Percentiles rank a stretch among this genome's conserved stretches.
phyloP scores from a whole-genome alignment of 2,329 filamentous ascomycete species.

The Raffaelea albimanens region DNA sequence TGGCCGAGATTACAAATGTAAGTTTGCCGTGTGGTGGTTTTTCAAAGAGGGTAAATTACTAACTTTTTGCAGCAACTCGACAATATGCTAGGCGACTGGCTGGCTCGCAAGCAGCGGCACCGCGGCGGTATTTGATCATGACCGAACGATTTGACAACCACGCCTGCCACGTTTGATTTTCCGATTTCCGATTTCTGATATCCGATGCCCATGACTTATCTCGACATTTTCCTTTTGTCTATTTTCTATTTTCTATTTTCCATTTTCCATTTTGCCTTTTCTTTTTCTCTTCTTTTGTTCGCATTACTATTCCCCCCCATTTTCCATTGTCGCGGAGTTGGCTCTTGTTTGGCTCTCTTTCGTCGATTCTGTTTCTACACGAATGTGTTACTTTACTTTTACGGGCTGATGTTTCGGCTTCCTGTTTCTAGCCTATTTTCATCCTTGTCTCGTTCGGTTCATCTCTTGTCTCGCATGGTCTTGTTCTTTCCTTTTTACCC shows the following conservation, averaged over 20 bases:
- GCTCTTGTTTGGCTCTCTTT: neutral
- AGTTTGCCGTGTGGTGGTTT: conserved; percentile 21
- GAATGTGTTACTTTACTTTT: too few relatives aligned
- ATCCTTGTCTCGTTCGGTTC: too few relatives aligned
- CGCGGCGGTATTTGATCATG: conserved; percentile 34
- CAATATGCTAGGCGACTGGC: conserved; percentile 73
- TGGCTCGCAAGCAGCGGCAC: conserved; percentile 60
- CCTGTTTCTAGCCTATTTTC: too few relatives aligned
- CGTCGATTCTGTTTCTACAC: neutral
- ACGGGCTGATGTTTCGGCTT: too few relatives aligned
- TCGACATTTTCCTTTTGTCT: neutral
- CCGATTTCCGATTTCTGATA: too few relatives aligned
- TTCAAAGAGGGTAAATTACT: conserved; percentile 13
- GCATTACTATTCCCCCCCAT: neutral
- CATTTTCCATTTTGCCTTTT: neutral
- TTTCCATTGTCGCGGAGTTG: too few relatives aligned
- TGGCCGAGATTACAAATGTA: conserved; percentile 77
- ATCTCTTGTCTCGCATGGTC: too few relatives aligned
- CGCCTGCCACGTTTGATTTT: too few relatives aligned
- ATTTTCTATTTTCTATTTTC: neutral
- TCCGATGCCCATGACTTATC: too few relatives aligned
- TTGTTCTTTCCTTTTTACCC: neutral
- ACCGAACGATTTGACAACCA: too few relatives aligned
- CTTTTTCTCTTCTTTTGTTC: neutral
- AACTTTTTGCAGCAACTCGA: conserved; percentile 57